Percentiles rank a stretch among this genome's conserved stretches.
These are phyloP conservation scores for Neurospora sp. DNA, from an alignment of 2,329 filamentous ascomycete genomes.

Conservation along the genomic window DNA sequence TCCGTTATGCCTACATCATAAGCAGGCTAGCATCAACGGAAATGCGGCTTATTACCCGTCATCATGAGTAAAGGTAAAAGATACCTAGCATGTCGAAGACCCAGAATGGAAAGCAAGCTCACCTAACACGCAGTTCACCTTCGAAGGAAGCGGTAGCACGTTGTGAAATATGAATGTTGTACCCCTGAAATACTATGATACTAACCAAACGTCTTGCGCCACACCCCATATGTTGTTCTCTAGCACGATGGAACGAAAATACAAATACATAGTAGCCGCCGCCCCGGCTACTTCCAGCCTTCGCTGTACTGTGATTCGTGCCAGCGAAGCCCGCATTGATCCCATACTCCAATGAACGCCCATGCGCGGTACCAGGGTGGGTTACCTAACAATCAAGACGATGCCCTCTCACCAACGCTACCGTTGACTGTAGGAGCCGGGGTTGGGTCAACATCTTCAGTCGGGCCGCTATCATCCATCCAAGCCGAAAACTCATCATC, in stretches of 20 bases:
- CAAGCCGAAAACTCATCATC: constrained; percentile 25
- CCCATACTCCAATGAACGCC: background rate
- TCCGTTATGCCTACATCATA: background rate
- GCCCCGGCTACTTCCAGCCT: background rate
- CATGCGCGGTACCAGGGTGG: background rate
- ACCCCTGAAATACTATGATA: background rate
- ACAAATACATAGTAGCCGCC: background rate
- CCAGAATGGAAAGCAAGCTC: background rate
- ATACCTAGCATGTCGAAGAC: background rate
- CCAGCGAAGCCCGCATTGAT: background rate
- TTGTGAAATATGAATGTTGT: background rate
- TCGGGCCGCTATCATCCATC: constrained; percentile 21
- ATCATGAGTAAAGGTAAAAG: background rate
- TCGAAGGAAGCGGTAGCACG: background rate
- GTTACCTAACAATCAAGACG: background rate
- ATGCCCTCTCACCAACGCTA: background rate
- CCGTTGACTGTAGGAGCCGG: background rate
- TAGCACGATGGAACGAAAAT: background rate
- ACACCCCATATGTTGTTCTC: background rate
- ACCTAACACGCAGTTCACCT: background rate
- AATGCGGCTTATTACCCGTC: background rate
- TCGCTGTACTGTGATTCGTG: background rate
- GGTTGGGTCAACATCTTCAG: background rate
- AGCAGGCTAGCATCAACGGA: background rate
- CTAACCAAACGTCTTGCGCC: background rate